These are phyloP conservation scores for Globisporangium yorkense DNA, from an alignment of 352 stramenopile species.

Conservation along the genomic window DNA sequence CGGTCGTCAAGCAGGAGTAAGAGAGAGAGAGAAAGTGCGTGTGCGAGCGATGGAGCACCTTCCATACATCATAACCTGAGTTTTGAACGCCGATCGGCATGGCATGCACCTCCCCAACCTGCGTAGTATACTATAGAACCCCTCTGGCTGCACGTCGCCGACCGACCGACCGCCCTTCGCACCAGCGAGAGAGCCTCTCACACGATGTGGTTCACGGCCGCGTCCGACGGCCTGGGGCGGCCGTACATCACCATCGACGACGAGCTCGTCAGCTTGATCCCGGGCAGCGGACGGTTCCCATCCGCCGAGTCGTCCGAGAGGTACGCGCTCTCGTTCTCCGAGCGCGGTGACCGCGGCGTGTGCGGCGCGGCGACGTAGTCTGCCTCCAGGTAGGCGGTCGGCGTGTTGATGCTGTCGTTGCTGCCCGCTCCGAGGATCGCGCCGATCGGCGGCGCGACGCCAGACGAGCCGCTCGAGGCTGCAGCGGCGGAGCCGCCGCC, in stretches of 20 bases:
- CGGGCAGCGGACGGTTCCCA: constrained; percentile 31
- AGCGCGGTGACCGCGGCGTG: constrained; percentile 46
- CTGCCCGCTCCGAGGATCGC: neutral
- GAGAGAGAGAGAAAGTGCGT: neutral
- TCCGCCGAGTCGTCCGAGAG: constrained; percentile 45
- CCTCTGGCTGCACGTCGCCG: neutral
- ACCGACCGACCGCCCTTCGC: too few relatives aligned
- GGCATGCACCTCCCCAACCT: too few relatives aligned
- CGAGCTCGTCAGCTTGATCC: constrained; percentile 25
- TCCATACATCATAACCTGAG: too few relatives aligned
- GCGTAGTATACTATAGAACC: neutral
- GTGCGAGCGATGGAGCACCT: neutral
- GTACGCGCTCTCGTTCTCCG: constrained; percentile 54
- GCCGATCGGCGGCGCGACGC: neutral
- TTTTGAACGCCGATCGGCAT: too few relatives aligned
- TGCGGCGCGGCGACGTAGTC: constrained; percentile 49
- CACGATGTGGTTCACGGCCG: constrained; percentile 28
- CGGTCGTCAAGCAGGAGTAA: constrained; percentile 35
- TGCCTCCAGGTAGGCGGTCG: constrained; percentile 29
- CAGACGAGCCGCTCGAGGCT: too few relatives aligned
- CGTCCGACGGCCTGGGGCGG: constrained; percentile 18
- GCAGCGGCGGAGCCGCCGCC: neutral
- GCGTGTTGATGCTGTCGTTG: constrained; percentile 19
- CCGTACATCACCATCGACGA: constrained; percentile 73
- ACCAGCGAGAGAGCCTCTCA: constrained; percentile 8